Evolutionary conservation across 345 rosid genomes (phyloP), one percentile per base, ranked within the genome.

Genomic region (Boechera stricta): DNA sequence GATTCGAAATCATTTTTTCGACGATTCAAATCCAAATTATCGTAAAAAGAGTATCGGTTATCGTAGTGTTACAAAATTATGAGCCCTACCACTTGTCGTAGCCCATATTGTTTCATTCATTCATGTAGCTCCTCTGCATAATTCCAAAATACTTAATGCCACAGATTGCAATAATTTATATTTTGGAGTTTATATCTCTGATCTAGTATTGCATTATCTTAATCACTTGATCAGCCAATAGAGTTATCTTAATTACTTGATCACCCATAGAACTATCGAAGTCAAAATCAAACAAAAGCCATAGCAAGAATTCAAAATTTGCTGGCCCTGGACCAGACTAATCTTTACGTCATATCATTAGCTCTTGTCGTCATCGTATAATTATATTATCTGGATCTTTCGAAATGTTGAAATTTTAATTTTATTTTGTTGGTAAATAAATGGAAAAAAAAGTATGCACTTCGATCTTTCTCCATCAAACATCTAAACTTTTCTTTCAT

Each of bases 341-440:
- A 64, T 38, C 81, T 77, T 64, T 38, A 77, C 57, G 81, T 71
- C 77, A 65, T 64, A 77, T 77, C 81, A 71, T 77, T 71, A 77
- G 81, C 81, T 57, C 67, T 77, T 77, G 81, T 77, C 81, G 48
- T 77, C 42, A 28, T 67, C 39, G 13, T 47, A n/a, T 57, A 38
- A 49, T 71, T 29, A 31, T 71, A 56, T 47, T 38, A 36, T 38
- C 28, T 70, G 76, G 72, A 77, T 45, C 10, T 10, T 57, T 77
- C 67, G 77, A 71, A 56, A 45, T 47, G 47, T 48, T 5, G 36
- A 55, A n/a, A 8, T 5, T 35, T n/a, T 16, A 55, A 63, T 77
- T 26, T 8, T 10, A 35, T 70, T 70, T 44, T 35, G 44, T 38
- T 44, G 12, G 52, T 47, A 51, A 51, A 36, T 53, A 59, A 10